These are phyloP conservation scores for Adansonia gregorii DNA, from an alignment of 441 rosid species.

Conservation along the genomic window DNA sequence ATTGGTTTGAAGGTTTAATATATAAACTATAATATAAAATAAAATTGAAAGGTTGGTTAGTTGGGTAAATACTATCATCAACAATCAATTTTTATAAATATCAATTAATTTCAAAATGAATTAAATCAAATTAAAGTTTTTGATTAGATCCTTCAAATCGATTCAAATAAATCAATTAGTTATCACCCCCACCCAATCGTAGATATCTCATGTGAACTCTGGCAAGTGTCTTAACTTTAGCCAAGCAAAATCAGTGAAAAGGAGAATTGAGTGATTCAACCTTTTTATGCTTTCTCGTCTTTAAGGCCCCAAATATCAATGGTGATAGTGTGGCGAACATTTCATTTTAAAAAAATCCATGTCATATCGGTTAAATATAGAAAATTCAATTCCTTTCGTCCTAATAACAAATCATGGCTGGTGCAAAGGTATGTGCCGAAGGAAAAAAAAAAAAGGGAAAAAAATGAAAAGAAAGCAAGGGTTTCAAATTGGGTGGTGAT, in stretches of 20 bases:
- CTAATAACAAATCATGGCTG: neutral
- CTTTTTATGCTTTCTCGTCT: neutral
- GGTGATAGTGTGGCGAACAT: constrained; percentile 6
- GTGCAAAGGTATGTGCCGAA: neutral
- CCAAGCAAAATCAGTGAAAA: neutral
- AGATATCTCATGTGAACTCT: neutral
- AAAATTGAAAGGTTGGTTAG: no score
- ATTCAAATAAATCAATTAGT: no score
- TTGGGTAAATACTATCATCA: no score
- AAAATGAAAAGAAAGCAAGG: neutral
- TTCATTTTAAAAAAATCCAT: neutral
- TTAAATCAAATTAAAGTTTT: no score
- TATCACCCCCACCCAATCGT: neutral
- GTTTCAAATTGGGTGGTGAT: constrained; percentile 6
- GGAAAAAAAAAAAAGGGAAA: neutral
- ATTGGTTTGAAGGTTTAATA: no score
- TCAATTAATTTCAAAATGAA: no score
- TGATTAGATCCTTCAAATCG: no score
- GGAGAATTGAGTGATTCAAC: constrained; percentile 15
- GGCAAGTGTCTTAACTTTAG: neutral
- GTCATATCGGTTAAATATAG: neutral
- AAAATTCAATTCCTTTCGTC: neutral
- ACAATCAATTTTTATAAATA: no score
- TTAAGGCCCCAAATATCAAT: neutral
- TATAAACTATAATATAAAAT: no score